Evolutionary conservation across 2,329 filamentous ascomycete genomes (phyloP), one percentile per base, ranked within the genome.

Genomic region (Colletotrichum camelliae): DNA sequence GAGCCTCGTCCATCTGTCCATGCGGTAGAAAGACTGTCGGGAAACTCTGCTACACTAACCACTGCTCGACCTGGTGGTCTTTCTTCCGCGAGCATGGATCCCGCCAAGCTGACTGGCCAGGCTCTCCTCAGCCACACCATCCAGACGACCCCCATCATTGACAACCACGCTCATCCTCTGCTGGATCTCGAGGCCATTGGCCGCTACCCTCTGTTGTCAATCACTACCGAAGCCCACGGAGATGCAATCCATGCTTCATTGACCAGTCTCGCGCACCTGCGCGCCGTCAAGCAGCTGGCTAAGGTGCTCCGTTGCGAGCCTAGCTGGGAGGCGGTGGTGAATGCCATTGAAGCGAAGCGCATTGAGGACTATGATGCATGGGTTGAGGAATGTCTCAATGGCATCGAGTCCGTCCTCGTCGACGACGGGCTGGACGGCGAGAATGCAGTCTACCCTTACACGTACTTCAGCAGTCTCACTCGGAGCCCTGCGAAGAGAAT

Each of bases 381-480:
- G 87, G 87, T 91, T 13, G 87, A 85, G 60, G 88, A 87, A 77
- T 97, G 94, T 79, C 88, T 97, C 6, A 84, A 90, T 15, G 94
- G 94, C 2, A 94, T 95, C 33, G 92, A 96, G 81, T 91, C 90
- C 2, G 87, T 96, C 13, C 87, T 97, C 2, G 89, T 97, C n/a
- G 95, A 97, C 79, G 95, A 97, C 83, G 93, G 94, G 0, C 85
- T 96, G 9, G 76, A 77, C n/a, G 74, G 70, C 18, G 85, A 86
- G 3, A 88, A 89, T 9, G 86, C 90, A 24, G 89, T 91, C 2
- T 89, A 94, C 78, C 82, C 87, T 0, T 94, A 91, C 79, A 81
- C 85, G 7, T 94, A 92, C 90, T 93, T 95, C 81, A 89, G 94
- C 81, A 85, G 88, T 27, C 94, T 94, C 78, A 93, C 93, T 0